Evolutionary conservation across 352 stramenopile species (phyloP), one percentile per base, ranked within the genome.

Genomic region (Phytophthora foliorum): DNA sequence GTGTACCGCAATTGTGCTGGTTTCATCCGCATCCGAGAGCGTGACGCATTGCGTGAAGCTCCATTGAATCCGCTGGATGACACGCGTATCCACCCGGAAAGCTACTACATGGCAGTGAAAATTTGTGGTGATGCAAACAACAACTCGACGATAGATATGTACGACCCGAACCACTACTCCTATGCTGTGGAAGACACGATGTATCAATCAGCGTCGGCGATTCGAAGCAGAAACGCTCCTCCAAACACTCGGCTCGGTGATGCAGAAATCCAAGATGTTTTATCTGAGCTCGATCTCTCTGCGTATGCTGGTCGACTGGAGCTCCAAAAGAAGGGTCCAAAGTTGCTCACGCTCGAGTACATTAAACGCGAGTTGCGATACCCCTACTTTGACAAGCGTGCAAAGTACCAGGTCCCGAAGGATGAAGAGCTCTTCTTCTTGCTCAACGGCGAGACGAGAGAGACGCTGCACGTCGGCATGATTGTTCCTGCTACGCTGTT

Each of bases 71-170:
- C 90, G 22, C 66, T 97, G 14, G 90, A 97, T 64, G 90, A 97
- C 51, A 97, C 90, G 0, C 77, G 90, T 38, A 96, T 97, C 52
- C 90, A 97, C 49, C 90, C 90, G 3, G 90, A 97, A 64, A 97
- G 90, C 39, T 97, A 97, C 67, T 97, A 95, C 67, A 97, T 97
- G 90, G 90, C 90, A 11, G 90, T 97, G 19, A 96, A 96, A 54
- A 97, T 97, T 70, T 97, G 90, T 62, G 90, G 90, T 52, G 88
- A 97, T 62, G 90, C 90, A 8, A 97, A 96, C 74, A 95, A 96
- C 74, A 96, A 97, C 66, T 95, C 88, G 32, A 96, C 88, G 4
- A 96, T 97, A 46, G 90, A 97, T 68, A 93, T 97, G 86, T 97
- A 95, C 50, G 90, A 97, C 34, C 90, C 90, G 32, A 94, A 95